A percentile compares a stretch with the other conserved stretches of the same genome.
These are phyloP conservation scores for Dioscorea zingiberensis DNA, from an alignment of 106 monocot genomes.

Conservation along the genomic window DNA sequence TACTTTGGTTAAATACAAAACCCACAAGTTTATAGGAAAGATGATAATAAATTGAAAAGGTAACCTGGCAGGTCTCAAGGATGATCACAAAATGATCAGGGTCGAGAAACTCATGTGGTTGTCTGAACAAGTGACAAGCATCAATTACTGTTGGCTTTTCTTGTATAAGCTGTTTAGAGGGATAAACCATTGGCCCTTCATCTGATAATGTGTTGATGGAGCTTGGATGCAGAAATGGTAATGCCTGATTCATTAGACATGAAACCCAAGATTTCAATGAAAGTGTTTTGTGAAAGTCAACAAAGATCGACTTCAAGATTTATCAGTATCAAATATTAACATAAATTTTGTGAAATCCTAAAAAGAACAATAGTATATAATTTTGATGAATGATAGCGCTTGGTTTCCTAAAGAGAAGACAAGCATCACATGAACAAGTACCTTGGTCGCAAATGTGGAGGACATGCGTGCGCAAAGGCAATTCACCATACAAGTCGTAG, in stretches of 20 bases:
- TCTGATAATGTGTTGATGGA: conserved; percentile 24
- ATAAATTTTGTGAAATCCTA: too few species aligned
- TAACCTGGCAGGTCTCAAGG: conserved; percentile 93
- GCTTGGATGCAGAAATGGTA: conserved; percentile 17
- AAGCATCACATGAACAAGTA: not conserved
- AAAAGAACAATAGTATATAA: too few species aligned
- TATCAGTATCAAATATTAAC: too few species aligned
- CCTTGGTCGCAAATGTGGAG: conserved; percentile 24
- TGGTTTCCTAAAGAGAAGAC: too few species aligned
- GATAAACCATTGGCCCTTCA: conserved; percentile 14
- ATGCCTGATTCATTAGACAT: too few species aligned
- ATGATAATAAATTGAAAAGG: conserved; percentile 1
- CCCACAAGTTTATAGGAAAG: not conserved
- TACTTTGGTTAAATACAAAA: not conserved
- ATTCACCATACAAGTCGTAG: too few species aligned
- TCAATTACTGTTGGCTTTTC: conserved; percentile 45
- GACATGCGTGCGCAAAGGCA: too few species aligned
- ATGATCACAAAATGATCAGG: conserved; percentile 90
- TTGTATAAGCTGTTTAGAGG: conserved; percentile 9
- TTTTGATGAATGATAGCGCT: too few species aligned
- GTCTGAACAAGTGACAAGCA: conserved; percentile 70
- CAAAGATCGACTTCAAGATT: too few species aligned
- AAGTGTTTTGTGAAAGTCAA: too few species aligned
- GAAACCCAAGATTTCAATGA: too few species aligned
- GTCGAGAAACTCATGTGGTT: conserved; percentile 72